Base-by-base conservation (phyloP, 1,139 yeast species). In the Meyerozyma guilliermondii region DNA sequence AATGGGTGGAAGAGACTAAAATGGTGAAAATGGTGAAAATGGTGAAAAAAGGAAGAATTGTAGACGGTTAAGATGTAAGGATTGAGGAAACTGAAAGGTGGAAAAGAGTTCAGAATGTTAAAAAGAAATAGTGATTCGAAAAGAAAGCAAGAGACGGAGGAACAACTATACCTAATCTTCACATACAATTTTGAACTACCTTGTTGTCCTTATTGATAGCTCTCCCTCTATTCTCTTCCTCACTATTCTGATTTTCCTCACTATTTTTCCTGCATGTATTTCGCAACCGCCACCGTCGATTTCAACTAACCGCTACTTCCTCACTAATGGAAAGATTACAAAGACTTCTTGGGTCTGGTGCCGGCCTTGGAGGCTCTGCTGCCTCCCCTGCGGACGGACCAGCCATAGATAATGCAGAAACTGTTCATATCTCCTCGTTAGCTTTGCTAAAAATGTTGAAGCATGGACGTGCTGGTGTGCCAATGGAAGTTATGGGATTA, bases 401-500 rank as follows among this genome's bases (percentile, higher is more conserved):
- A 9, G 85, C 87, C 35, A 87, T 91, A 45, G 98, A 92, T 65
- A 91, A 92, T 56, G 85, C 96, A 29, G 98, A 92, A 67, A 91
- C 98, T 1, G 97, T 92, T 8, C 89, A 92, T 66, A 89, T 94
- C 46, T 92, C 98, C 30, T 89, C 98, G 31, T 76, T 94, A 55
- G 99, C 99, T 2, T 71, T 94, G 46, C 74, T 94, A 49, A 94
- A 94, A 66, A 92, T 92, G 98, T 79, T 92, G 59, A 92, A 91
- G 65, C 98, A 92, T 61, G 98, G 98, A 38, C 78, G 98, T 58
- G 98, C 98, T 1, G 99, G 99, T 60, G 98, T 94, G 43, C 99
- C 99, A 14, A 94, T 94, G 99, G 99, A 94, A 71, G 99, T 94
- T 40, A 94, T 94, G 99, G 99, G 99, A 3, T 76, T 94, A 51